Evolutionary conservation across 257 asterid species (phyloP), one percentile per base, ranked within the genome.

Genomic region (Capsicum pubescens): DNA sequence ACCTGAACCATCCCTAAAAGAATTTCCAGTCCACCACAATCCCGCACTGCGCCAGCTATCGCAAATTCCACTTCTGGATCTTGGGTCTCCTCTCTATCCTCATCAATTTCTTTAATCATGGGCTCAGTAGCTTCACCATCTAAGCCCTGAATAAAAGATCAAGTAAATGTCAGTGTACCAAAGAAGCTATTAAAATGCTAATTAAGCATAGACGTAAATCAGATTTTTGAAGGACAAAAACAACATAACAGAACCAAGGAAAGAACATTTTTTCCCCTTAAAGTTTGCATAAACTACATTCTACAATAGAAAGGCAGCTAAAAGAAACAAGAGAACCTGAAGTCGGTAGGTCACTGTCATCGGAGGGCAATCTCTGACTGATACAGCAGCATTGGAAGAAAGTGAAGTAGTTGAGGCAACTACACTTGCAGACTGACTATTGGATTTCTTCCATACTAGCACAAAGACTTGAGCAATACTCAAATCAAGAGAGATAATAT

Each of bases 81-180:
- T 90, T 97, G 99, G 58, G 98, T 90, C 92, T 97, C 99, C 90
- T 97, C 99, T 85, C 98, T 90, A 86, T 97, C 99, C 90, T 97
- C 99, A 46, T 97, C 99, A 74, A 97, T 84, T 89, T 97, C 99
- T 90, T 97, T 97, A 88, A 97, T 97, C 99, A 97, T 97, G 85
- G 99, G 99, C 89, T 97, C 99, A 36, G 99, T 97, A 85, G 99
- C 99, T 91, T 97, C 99, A 85, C 99, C 99, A 90, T 97, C 99
- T 89, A 97, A 90, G 63, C 99, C 99, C 99, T 97, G 90, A 77
- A 77, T 77, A 77, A 39, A 77, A 54, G 82, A 54, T 14, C 44
- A 15, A 83, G 90, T 64, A 54, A 87, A 85, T 90, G 79, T 76
- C 68, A 90, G 81, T 14, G 78, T 80, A 83, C 15, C 36, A 74